Conservation (phyloP, 2,329 filamentous ascomycete species). For the Nakataea oryzae region DNA sequence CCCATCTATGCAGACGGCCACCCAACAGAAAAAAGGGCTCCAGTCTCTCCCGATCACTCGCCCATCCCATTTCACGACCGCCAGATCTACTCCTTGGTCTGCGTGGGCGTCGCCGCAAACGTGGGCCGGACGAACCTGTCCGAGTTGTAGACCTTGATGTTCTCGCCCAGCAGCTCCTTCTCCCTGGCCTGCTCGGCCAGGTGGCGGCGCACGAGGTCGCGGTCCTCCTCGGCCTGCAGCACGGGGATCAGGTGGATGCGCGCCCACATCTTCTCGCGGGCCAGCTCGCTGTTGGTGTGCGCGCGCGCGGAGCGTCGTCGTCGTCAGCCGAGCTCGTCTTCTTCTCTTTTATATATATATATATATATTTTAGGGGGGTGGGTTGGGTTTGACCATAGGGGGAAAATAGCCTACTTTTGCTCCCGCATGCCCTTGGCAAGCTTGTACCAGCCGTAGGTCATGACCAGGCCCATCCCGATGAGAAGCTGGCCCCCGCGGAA, state of each 20-base stretch:
- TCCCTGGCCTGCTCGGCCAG: conserved; percentile 81
- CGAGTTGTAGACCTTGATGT: conserved; percentile 71
- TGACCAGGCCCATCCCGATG: conserved; percentile 63
- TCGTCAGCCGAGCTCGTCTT: background rate
- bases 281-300: conserved; percentile 68
- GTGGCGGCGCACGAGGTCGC: conserved; percentile 82
- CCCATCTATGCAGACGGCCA: background rate
- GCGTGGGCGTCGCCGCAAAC: conserved; percentile 59
- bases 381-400: background rate
- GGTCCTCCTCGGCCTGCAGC: conserved; percentile 92
- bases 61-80: background rate
- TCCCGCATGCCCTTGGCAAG: conserved; percentile 75
- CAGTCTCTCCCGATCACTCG: background rate
- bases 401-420: conserved; percentile 60
- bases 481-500: conserved; percentile 79
- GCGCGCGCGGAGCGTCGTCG: background rate
- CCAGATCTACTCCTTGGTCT: background rate
- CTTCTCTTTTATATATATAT: no score
- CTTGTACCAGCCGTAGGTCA: conserved; percentile 87
- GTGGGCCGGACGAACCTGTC: conserved; percentile 85
- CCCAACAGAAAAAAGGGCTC: background rate
- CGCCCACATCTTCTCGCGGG: conserved; percentile 96
- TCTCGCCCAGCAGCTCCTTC: conserved; percentile 78
- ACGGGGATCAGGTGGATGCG: conserved; percentile 90
- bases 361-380: background rate